Conservation (phyloP, 768 basidiomycete genomes). For the Suillus subaureus region DNA sequence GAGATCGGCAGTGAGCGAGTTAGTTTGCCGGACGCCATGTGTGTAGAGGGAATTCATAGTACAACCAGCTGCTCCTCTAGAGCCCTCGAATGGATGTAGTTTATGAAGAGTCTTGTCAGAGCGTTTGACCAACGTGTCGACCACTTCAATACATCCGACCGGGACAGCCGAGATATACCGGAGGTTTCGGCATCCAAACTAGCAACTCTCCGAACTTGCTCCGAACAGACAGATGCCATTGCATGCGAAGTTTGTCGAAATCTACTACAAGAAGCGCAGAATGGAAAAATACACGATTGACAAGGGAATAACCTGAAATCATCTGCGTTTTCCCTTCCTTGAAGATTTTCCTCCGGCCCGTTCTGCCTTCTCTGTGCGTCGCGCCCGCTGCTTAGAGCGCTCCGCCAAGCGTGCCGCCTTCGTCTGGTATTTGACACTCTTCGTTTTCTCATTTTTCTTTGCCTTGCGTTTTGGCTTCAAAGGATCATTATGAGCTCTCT, state of each 20-base stretch:
- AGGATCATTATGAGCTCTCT: constrained; percentile 16
- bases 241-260: not conserved
- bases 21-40: constrained; percentile 88
- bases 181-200: not conserved
- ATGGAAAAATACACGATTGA: not conserved
- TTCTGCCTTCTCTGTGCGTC: constrained; percentile 73
- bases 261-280: not conserved
- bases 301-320: constrained; percentile 10
- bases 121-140: constrained; percentile 10
- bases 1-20: constrained; percentile 84
- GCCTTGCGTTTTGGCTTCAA: constrained; percentile 26
- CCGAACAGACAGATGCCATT: not conserved
- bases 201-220: not conserved
- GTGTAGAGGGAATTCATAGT: constrained; percentile 95
- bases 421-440: constrained; percentile 69
- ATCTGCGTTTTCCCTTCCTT: constrained; percentile 36
- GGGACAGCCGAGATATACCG: constrained; percentile 3
- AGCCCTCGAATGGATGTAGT: constrained; percentile 5
- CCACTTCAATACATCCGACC: constrained; percentile 4
- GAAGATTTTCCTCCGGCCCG: constrained; percentile 66
- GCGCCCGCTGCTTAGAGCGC: constrained; percentile 60
- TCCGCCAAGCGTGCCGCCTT: constrained; percentile 65
- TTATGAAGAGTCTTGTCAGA: not conserved
- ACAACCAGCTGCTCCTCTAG: constrained; percentile 16
- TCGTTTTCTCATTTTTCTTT: constrained; percentile 31